phyloP scores from a whole-genome alignment of 2,329 filamentous ascomycete genomes.

The Penicillium rolfsii region DNA sequence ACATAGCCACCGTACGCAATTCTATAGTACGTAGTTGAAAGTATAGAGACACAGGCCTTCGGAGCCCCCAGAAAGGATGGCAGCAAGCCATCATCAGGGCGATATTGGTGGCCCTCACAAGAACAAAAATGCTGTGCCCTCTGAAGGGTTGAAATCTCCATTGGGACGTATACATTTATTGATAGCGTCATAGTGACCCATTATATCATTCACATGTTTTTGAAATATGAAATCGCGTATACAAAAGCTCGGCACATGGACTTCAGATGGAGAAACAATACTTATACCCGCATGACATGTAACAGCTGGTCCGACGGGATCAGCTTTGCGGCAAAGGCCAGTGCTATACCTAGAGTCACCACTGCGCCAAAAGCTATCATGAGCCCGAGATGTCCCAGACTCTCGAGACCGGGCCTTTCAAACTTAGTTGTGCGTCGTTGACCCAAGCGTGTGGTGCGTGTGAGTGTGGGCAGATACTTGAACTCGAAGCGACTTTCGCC shows the following conservation, averaged over 20 bases:
- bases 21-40: background rate
- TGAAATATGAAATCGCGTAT: background rate
- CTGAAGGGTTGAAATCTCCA: background rate
- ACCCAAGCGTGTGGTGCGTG: slow-evolving; percentile 33
- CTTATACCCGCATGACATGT: slow-evolving; percentile 9
- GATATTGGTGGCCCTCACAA: background rate
- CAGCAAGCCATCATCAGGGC: background rate
- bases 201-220: background rate
- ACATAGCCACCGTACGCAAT: background rate
- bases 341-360: slow-evolving; percentile 14
- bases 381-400: slow-evolving; percentile 32
- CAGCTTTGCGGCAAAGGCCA: slow-evolving; percentile 20
- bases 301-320: slow-evolving; percentile 18
- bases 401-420: slow-evolving; percentile 33
- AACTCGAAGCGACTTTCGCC: slow-evolving; percentile 68
- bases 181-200: background rate
- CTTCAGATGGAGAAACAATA: background rate
- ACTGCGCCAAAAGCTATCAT: slow-evolving; percentile 25
- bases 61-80: background rate
- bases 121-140: background rate
- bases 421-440: slow-evolving; percentile 28
- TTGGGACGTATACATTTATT: background rate
- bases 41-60: background rate
- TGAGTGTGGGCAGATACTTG: slow-evolving; percentile 57
- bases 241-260: background rate